Base-by-base conservation (phyloP, 192 early-diverging fungal genomes). In the Backusella tuberculispora region DNA sequence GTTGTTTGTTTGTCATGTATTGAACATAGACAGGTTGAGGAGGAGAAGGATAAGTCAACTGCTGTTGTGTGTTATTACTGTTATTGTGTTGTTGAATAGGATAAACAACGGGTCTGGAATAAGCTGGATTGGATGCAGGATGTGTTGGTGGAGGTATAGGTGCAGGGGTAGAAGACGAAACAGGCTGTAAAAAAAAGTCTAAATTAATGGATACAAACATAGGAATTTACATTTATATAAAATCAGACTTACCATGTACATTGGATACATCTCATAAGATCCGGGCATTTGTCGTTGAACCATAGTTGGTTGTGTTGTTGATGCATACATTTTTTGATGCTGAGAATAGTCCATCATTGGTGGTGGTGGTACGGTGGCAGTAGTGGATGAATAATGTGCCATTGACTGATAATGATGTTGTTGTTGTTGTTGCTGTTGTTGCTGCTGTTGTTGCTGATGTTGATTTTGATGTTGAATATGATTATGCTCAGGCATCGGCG, bases 21-120 rank as follows among this genome's bases (percentile, higher is more conserved):
- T 69, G 68, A 69, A 47, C 21, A 69, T 69, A 69, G n/a, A 72
- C 34, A 24, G 48, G 37, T 44, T 72, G 71, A 19, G 48, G 48
- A n/a, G 50, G 71, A 42, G 50, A 72, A 63, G 40, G 71, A 17
- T 43, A 63, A 43, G 71, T 53, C 47, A 53, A 50, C 50, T 50
- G 44, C 19, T 64, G 63, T 64, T 38, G 65, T 46, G 29, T 21
- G 53, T 60, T 60, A 10, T 43, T 43, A 10, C 10, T 43, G 42
- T 43, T 43, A 10, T 43, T 43, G 1, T 65, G 63, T 14, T 65
- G 37, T 40, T 65, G 67, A 44, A 19, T 8, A 40, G 34, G 66
- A 44, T 67, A 40, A 44, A 24, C 21, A 26, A 60, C 53, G 26
- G 53, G 53, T 60, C 53, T 60, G 17, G 53, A 60, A 26, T 60